A percentile compares a stretch with the other conserved stretches of the same genome.
These are phyloP conservation scores for Chloromonas sp. DNA, from an alignment of 163 green algal genomes.

Conservation along the genomic window DNA sequence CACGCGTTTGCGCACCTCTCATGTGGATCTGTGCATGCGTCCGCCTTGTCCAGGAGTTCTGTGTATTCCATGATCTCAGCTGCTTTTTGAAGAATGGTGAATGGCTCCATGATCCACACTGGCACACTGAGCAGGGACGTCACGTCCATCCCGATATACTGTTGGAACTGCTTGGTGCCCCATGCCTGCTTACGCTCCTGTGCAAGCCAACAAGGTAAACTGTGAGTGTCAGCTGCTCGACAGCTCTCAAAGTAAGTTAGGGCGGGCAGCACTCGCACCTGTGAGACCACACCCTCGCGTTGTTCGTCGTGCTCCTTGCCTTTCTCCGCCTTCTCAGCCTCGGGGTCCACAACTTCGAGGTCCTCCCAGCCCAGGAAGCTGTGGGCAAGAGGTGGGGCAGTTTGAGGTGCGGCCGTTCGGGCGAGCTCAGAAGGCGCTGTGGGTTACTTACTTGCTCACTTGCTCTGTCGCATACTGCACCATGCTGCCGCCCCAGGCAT, in stretches of 20 bases:
- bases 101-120: constrained; percentile 97
- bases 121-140: constrained; percentile 90
- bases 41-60: constrained; percentile 79
- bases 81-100: constrained; percentile 93
- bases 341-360: constrained; percentile 71
- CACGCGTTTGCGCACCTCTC: constrained; percentile 46
- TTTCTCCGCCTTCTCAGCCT: constrained; percentile 43
- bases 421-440: neutral
- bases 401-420: neutral
- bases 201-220: neutral
- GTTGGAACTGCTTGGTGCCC: constrained; percentile 42
- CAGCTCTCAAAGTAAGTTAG: neutral
- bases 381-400: neutral
- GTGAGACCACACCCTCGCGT: constrained; percentile 26
- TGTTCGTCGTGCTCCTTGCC: constrained; percentile 27
- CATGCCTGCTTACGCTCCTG: constrained; percentile 42
- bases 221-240: neutral
- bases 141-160: constrained; percentile 96
- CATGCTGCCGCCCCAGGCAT: neutral
- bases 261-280: constrained; percentile 8
- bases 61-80: constrained; percentile 98
- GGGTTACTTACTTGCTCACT: neutral
- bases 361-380: constrained; percentile 75
- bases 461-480: neutral
- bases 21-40: constrained; percentile 64